Evolutionary conservation across 108 stramenopile genomes (phyloP).

Genomic region (Nannochloropsis oceanica): DNA sequence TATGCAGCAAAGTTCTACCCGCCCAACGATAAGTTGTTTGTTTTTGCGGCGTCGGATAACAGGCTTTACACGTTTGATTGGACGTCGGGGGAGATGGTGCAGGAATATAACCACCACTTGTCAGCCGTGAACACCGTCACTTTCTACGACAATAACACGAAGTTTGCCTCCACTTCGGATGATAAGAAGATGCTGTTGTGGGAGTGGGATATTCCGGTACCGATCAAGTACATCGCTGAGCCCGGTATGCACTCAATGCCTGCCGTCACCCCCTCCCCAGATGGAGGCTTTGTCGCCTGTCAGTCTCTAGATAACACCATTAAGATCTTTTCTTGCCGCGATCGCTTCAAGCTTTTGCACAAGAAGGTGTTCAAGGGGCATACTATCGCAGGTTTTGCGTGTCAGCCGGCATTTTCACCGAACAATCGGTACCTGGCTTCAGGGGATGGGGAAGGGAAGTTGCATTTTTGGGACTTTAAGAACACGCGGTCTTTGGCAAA

Average conservation of each 20-base stretch:
- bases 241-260: constrained; percentile 98
- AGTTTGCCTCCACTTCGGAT: constrained; percentile 85
- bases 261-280: constrained; percentile 66
- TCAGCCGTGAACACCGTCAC: constrained; percentile 87
- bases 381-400: constrained; percentile 87
- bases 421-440: constrained; percentile 83
- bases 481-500: constrained; percentile 20
- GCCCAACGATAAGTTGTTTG: constrained; percentile 78
- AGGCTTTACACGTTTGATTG: constrained; percentile 50
- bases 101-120: constrained; percentile 98
- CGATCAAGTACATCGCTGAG: constrained; percentile 96
- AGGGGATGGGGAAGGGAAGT: constrained; percentile 83
- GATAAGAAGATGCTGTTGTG: constrained; percentile 96
- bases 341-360: constrained; percentile 61
- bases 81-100: constrained; percentile 75
- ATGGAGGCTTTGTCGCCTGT: constrained; percentile 44
- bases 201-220: constrained; percentile 98
- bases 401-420: constrained; percentile 63
- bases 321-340: constrained; percentile 63
- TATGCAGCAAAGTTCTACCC: constrained; percentile 87
- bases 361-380: constrained; percentile 89
- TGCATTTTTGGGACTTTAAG: constrained; percentile 96
- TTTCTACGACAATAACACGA: constrained; percentile 73
- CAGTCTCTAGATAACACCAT: constrained; percentile 93
- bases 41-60: constrained; percentile 89